Evolutionary conservation across 1,284 basidiomycete species (phyloP), one percentile per base, ranked within the genome.

Genomic region (Rhodotorula sp.): DNA sequence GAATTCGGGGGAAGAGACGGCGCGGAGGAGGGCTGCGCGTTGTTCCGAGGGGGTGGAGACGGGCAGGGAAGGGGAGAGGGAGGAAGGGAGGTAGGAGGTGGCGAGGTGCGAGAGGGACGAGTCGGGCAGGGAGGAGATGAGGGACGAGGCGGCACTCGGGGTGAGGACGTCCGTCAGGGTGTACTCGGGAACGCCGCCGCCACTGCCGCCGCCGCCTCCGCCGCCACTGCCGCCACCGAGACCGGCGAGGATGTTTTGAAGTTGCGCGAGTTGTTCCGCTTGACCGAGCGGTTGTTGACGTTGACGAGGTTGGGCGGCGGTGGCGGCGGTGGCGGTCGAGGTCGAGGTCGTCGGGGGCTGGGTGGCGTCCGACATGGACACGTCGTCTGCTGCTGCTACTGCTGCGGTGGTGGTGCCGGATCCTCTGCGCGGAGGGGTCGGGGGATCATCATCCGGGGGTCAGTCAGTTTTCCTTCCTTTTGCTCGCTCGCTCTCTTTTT

Each of bases 101-200:
- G 68, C 45, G 60, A 74, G 73, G 28, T 70, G 61, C 7, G 70
- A 28, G 66, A 74, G 72, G 54, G 68, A 56, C 4, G 76, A 52
- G 34, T 52, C 31, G 10, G 74, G 66, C 45, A 74, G 67, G 23
- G 68, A 55, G 34, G 69, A 45, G 67, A 78, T 62, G 56, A 79
- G 67, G 21, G 76, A 55, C 1, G 63, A 31, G 52, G 76, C 62
- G 50, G 57, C 49, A 4, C 73, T 62, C 19, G 78, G 58, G 16
- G 74, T 66, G 21, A 77, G 69, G 59, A 79, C 72, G 67, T 77
- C 76, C 19, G 75, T 64, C 57, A 79, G 74, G 26, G 66, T 56
- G 68, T 59, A 77, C 6, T 60, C 70, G 52, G 52, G 52, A 58
- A 52, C 68, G 26, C 54, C 73, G 49, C 18, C 54, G 43, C 28